Conservation (phyloP, 163 green algal genomes). For the Scenedesmus sp. region DNA sequence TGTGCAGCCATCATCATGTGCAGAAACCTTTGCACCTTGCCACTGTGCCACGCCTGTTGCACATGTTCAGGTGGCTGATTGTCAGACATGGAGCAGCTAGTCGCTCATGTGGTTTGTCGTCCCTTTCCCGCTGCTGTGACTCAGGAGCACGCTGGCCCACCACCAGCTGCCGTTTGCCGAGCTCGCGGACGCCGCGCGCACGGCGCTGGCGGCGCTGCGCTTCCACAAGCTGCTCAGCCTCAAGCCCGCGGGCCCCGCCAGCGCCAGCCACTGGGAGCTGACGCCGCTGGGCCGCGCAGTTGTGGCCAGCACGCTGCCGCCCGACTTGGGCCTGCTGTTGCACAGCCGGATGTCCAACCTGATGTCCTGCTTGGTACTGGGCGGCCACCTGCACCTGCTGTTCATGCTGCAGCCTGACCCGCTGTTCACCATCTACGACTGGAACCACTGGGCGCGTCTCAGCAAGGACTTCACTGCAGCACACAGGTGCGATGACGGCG, state of each 20-base stretch:
- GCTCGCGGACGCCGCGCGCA: slow-evolving; percentile 3
- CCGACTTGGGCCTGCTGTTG: slow-evolving; percentile 48
- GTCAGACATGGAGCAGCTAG: not conserved
- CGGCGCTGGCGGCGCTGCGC: slow-evolving; percentile 39
- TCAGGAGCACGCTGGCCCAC: slow-evolving; percentile 45
- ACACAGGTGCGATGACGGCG: slow-evolving; percentile 31
- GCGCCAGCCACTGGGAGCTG: slow-evolving; percentile 34
- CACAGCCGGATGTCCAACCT: slow-evolving; percentile 32
- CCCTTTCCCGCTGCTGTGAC: not conserved
- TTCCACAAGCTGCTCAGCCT: slow-evolving; percentile 32
- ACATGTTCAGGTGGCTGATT: too few species aligned
- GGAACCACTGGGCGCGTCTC: slow-evolving; percentile 45
- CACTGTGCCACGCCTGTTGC: too few species aligned
- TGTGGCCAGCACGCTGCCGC: slow-evolving; percentile 36
- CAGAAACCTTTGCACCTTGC: not conserved
- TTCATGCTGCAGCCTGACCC: slow-evolving; percentile 58
- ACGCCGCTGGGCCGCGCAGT: slow-evolving; percentile 45
- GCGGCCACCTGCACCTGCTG: slow-evolving; percentile 46
- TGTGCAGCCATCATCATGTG: not conserved
- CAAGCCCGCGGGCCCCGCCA: not conserved
- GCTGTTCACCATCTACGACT: slow-evolving; percentile 52
- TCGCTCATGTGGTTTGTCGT: not conserved
- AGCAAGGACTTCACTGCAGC: not conserved
- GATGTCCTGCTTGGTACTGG: slow-evolving; percentile 35
- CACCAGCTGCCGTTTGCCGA: slow-evolving; percentile 13